Percentiles rank a stretch among this genome's conserved stretches.
phyloP scores from a whole-genome alignment of 192 early-diverging fungal species.

The Coemansia sp. region DNA sequence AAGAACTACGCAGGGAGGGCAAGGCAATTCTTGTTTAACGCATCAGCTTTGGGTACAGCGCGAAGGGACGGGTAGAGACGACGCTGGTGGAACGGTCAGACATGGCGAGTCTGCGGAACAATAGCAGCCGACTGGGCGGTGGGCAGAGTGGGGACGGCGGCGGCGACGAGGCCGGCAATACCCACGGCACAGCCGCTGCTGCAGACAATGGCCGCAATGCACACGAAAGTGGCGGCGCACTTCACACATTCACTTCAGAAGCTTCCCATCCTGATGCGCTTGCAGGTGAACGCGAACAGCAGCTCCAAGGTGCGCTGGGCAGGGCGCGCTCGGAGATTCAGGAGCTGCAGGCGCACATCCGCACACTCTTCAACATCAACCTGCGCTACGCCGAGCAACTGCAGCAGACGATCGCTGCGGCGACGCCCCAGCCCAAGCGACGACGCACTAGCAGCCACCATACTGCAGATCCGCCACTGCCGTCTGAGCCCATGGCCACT shows the following conservation, averaged over 20 bases:
- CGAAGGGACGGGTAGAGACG: too few relatives aligned
- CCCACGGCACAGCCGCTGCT: background rate
- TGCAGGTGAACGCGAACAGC: constrained; percentile 20
- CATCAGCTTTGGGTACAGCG: too few relatives aligned
- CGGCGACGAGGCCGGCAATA: constrained; percentile 2
- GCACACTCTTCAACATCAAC: constrained; percentile 26
- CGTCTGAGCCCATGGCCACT: background rate
- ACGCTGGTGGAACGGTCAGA: too few relatives aligned
- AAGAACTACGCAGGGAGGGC: too few relatives aligned
- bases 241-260: constrained; percentile 10
- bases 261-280: constrained; percentile 13
- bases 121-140: constrained; percentile 1
- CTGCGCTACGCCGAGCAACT: constrained; percentile 44
- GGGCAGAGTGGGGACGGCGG: background rate
- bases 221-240: background rate
- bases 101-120: constrained; percentile 5
- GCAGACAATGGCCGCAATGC: constrained; percentile 7
- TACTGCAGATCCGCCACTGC: background rate
- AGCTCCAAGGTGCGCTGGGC: constrained; percentile 18
- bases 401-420: constrained; percentile 20
- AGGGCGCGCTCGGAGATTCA: constrained; percentile 24
- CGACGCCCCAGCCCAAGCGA: constrained; percentile 11
- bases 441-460: background rate
- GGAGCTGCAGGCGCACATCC: constrained; percentile 25
- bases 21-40: too few relatives aligned